Evolutionary conservation across 768 basidiomycete species (phyloP).

Genomic region (Harrya chromipes): DNA sequence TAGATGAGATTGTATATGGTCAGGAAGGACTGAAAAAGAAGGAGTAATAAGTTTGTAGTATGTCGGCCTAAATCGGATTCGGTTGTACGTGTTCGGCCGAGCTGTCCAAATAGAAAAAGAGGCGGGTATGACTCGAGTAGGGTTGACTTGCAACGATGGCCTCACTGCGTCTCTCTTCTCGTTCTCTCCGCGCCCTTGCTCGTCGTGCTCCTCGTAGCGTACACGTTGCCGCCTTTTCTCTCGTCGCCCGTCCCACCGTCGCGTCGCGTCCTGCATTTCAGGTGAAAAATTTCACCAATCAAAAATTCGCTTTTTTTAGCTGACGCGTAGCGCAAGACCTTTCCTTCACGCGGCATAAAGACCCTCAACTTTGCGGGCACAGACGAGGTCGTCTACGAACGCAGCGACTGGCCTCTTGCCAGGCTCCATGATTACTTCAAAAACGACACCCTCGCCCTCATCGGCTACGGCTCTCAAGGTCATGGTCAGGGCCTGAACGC

Average conservation of each 20-base stretch:
- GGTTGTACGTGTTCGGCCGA: conserved; percentile 10
- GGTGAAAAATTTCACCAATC: conserved; percentile 36
- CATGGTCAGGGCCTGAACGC: conserved; percentile 99
- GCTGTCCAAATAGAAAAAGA: conserved; percentile 12
- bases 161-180: conserved; percentile 57
- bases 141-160: conserved; percentile 43
- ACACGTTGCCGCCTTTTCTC: conserved; percentile 64
- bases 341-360: conserved; percentile 75
- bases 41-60: conserved; percentile 9
- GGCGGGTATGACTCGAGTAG: background rate
- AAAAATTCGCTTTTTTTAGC: conserved; percentile 5
- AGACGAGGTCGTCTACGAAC: conserved; percentile 92
- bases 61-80: conserved; percentile 15
- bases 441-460: conserved; percentile 97
- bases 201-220: conserved; percentile 60
- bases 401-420: conserved; percentile 94
- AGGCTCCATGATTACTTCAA: conserved; percentile 99
- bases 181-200: conserved; percentile 60
- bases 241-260: conserved; percentile 49
- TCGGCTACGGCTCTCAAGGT: conserved; percentile 98
- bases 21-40: conserved; percentile 23
- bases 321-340: conserved; percentile 30
- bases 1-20: conserved; percentile 46
- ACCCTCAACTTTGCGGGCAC: conserved; percentile 96
- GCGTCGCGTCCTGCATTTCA: conserved; percentile 22